Percentiles rank a stretch among this genome's conserved stretches.
These are phyloP conservation scores for Kurtzmaniella quercitrusa DNA, from an alignment of 1,139 yeast species.

Conservation along the genomic window DNA sequence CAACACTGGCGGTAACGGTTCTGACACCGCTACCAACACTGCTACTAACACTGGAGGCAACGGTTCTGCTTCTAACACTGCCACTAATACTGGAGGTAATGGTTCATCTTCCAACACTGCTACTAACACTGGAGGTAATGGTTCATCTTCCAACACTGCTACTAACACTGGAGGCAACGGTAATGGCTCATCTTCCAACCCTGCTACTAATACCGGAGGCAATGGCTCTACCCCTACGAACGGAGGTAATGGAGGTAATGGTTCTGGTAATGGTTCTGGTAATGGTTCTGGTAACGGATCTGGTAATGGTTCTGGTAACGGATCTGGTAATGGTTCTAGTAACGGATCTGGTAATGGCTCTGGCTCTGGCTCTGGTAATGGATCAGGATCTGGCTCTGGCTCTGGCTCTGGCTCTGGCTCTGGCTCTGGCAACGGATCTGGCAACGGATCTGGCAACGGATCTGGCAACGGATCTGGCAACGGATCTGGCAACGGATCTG, in stretches of 20 bases:
- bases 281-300: too few relatives aligned
- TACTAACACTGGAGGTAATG: background rate
- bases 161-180: conserved; percentile 4
- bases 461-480: background rate
- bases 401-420: background rate
- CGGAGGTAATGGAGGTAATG: too few relatives aligned
- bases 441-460: background rate
- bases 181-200: background rate
- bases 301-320: background rate
- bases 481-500: background rate
- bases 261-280: too few relatives aligned
- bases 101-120: too few relatives aligned
- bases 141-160: conserved; percentile 5
- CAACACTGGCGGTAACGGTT: background rate
- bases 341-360: background rate
- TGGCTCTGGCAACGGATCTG: background rate
- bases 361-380: background rate
- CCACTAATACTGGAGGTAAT: background rate
- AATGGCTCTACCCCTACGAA: too few relatives aligned
- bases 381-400: background rate
- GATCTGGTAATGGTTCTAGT: background rate
- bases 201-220: conserved; percentile 8
- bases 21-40: background rate
- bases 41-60: background rate
- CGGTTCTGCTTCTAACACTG: background rate